Evolutionary conservation across 2,329 filamentous ascomycete genomes (phyloP), one percentile per base, ranked within the genome.

Genomic region (Diaporthe aspalathi): DNA sequence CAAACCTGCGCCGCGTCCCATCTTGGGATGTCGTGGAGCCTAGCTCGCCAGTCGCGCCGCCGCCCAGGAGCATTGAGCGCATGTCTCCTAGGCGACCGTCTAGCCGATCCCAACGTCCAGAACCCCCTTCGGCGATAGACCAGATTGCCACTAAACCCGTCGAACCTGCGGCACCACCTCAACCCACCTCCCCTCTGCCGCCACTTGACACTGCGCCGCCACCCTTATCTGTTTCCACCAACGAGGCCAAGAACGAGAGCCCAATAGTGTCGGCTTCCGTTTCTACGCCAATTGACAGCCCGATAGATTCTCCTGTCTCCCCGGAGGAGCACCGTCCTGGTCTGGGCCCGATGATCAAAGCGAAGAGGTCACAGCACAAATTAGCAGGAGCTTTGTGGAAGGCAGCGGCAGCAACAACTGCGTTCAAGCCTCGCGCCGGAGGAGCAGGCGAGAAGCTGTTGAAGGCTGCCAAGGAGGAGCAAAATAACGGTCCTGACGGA

Each of bases 291-390:
- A 74, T 71, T 67, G 79, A 77, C 67, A 69, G 72, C 1, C 56
- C 73, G 9, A 72, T 73, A n/a, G 77, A 77, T 17, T 77, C 80
- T 5, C 76, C 80, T 0, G 70, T 75, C 7, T 78, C 79, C 7
- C 73, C 76, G 45, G 75, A 86, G 67, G 85, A 87, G 2, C 77
- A 73, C 8, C 83, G 93, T n/a, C 94, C 94, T 22, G 94, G 94
- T 1, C 86, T 97, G 8, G 94, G 94, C 0, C 94, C 94, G 2
- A 97, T 97, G 95, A 92, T 98, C 76, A 95, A 94, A 81, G 90
- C 92, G 74, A 94, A 93, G 78, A 89, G 88, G 73, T 91, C 90
- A 1, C 90, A 88, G 73, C 87, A 86, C n/a, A 91, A 96, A 70
- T 86, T 96, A 76, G 93, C 93, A 24, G 91, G 89, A 45, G 87